These are phyloP conservation scores for Phytomonas sp. DNA, from an alignment of 208 protist genomes.

Conservation along the genomic window DNA sequence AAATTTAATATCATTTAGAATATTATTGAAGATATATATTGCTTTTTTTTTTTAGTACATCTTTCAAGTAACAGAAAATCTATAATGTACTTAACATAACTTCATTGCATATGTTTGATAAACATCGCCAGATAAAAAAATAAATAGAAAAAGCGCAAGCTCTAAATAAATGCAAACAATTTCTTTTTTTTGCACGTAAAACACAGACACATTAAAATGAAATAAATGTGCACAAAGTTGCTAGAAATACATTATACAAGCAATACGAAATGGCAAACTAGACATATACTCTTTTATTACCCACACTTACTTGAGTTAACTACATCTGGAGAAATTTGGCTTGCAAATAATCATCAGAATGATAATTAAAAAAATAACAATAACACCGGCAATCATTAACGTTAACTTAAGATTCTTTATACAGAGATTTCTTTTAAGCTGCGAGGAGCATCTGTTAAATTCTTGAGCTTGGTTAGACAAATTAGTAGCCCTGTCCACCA, in stretches of 20 bases:
- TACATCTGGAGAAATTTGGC: neutral
- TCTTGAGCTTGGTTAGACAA: conserved; percentile 76
- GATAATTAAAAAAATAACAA: conserved; percentile 70
- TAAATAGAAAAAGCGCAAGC: neutral
- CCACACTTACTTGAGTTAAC: neutral
- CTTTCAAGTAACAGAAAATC: neutral
- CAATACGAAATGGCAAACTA: neutral
- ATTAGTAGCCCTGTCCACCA: conserved; percentile 80
- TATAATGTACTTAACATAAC: neutral
- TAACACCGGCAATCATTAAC: conserved; percentile 62
- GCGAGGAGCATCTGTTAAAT: conserved; percentile 74
- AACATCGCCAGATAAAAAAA: neutral
- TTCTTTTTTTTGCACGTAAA: neutral
- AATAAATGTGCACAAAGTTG: neutral
- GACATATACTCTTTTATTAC: neutral
- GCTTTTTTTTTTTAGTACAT: neutral
- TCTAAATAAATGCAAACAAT: neutral
- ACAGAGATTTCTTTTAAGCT: conserved; percentile 86
- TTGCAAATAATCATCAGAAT: conserved; percentile 57
- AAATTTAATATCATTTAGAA: neutral
- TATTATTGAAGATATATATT: neutral
- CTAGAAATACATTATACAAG: neutral
- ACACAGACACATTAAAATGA: neutral
- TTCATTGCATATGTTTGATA: neutral
- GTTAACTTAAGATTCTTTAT: conserved; percentile 88